These are phyloP conservation scores for Scheffersomyces insectosa DNA, from an alignment of 1,139 yeast genomes.

Conservation along the genomic window DNA sequence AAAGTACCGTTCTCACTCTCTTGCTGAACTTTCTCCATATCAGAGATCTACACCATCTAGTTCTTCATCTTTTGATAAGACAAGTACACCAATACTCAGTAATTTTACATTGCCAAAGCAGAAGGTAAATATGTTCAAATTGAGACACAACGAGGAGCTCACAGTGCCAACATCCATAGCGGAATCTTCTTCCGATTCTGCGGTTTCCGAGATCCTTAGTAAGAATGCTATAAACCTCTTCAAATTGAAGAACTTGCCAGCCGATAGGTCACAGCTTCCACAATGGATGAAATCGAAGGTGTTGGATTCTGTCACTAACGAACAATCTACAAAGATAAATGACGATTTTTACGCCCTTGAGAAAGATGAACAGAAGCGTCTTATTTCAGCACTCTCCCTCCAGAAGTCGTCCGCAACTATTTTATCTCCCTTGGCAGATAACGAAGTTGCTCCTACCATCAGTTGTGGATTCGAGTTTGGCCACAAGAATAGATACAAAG, in stretches of 20 bases:
- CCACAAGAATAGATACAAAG: conserved; percentile 74
- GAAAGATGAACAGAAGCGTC: conserved; percentile 30
- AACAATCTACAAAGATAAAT: conserved; percentile 26
- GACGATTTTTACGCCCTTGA: conserved; percentile 28
- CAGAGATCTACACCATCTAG: background rate
- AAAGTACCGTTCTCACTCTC: background rate
- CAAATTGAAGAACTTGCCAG: conserved; percentile 16
- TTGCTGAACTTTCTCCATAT: background rate
- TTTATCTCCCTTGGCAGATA: conserved; percentile 8
- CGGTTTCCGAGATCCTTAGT: conserved; percentile 11
- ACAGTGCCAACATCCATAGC: conserved; percentile 10
- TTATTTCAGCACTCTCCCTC: conserved; percentile 30
- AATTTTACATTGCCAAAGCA: conserved; percentile 29
- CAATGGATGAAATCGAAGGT: conserved; percentile 30
- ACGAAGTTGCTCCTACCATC: conserved; percentile 25
- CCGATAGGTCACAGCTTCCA: conserved; percentile 24
- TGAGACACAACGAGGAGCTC: conserved; percentile 42
- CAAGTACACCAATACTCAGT: conserved; percentile 29
- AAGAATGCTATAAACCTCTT: conserved; percentile 16
- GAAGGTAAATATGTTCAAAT: conserved; percentile 27
- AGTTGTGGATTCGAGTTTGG: conserved; percentile 72
- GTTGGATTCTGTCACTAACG: conserved; percentile 26
- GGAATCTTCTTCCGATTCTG: conserved; percentile 9
- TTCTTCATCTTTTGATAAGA: conserved; percentile 5
- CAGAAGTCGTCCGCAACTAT: conserved; percentile 5